A percentile compares a stretch with the other conserved stretches of the same genome.
Conservation (phyloP, 2,329 filamentous ascomycete genomes). For the Sporothrix schenckii region DNA sequence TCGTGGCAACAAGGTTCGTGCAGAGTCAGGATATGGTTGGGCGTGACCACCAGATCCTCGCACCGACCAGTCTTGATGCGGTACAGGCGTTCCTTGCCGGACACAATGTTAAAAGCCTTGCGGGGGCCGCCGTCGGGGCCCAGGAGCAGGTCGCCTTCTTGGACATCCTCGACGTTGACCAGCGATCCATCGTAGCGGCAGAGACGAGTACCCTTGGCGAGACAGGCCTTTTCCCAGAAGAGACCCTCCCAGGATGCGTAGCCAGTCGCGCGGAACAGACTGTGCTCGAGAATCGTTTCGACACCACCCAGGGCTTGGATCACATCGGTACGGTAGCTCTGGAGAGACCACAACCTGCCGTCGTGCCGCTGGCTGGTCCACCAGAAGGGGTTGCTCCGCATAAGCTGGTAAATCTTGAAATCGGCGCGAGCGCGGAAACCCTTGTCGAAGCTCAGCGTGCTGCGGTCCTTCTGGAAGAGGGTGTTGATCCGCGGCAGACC, state of each 20-base stretch:
- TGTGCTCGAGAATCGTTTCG: conserved; percentile 96
- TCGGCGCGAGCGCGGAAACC: conserved; percentile 93
- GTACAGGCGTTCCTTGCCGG: no score
- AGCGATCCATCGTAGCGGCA: no score
- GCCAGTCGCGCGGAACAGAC: conserved; percentile 92
- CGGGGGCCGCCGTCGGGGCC: no score
- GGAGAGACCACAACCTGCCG: conserved; percentile 96
- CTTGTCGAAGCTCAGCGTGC: conserved; percentile 96
- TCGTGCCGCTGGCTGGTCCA: conserved; percentile 98
- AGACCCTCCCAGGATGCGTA: conserved; percentile 97
- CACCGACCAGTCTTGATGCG: no score
- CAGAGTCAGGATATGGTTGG: no score
- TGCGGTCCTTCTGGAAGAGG: conserved; percentile 96
- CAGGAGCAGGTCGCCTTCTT: no score
- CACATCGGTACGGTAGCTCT: conserved; percentile 85
- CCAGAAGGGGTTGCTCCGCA: conserved; percentile 99
- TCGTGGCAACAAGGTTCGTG: no score
- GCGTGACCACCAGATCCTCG: no score
- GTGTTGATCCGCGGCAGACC: conserved; percentile 98
- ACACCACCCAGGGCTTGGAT: conserved; percentile 96
- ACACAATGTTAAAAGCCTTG: no score
- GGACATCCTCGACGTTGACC: no score
- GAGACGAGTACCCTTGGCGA: no score
- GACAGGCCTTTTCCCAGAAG: conserved; percentile 71
- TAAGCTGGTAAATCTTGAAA: conserved; percentile 97